These are phyloP conservation scores for Eimeria praecox DNA, from an alignment of 169 alveolate genomes.

Conservation along the genomic window DNA sequence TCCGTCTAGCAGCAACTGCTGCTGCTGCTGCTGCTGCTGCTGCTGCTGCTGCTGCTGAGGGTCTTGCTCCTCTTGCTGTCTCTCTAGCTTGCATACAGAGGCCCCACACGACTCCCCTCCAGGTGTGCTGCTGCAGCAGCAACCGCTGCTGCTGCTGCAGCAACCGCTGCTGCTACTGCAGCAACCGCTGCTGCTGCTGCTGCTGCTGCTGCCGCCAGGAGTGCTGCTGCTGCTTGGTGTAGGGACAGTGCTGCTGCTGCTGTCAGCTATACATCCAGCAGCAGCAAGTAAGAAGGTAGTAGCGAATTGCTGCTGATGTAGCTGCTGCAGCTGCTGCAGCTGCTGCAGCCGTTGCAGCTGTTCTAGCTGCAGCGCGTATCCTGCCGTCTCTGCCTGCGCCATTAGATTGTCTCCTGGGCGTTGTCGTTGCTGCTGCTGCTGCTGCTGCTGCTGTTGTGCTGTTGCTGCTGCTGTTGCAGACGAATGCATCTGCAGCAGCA, in stretches of 20 bases:
- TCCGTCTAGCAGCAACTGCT: constrained; percentile 63
- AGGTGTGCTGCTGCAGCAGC: constrained; percentile 57
- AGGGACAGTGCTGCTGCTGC: constrained; percentile 54
- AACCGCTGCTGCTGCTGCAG: constrained; percentile 29
- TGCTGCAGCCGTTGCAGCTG: constrained; percentile 76
- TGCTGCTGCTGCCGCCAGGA: constrained; percentile 66
- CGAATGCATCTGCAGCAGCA: constrained; percentile 64
- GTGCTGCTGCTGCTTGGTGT: constrained; percentile 75
- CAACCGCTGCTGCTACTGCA: constrained; percentile 51
- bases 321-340: constrained; percentile 77
- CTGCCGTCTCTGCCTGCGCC: constrained; percentile 56
- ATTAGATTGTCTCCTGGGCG: constrained; percentile 33
- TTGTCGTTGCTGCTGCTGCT: constrained; percentile 21
- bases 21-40: constrained; percentile 35
- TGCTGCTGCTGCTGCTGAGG: constrained; percentile 61
- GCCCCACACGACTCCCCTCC: constrained; percentile 37
- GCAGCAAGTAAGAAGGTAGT: constrained; percentile 54
- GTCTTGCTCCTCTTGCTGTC: constrained; percentile 60
- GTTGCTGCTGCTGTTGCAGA: constrained; percentile 67
- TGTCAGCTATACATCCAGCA: constrained; percentile 50
- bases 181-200: constrained; percentile 38
- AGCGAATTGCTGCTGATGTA: constrained; percentile 68
- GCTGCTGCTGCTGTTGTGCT: constrained; percentile 67
- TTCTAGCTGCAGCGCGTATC: constrained; percentile 67
- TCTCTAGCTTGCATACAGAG: constrained; percentile 40